These are phyloP conservation scores for Lophium mytilinum DNA, from an alignment of 495 filamentous ascomycete species.

Conservation along the genomic window DNA sequence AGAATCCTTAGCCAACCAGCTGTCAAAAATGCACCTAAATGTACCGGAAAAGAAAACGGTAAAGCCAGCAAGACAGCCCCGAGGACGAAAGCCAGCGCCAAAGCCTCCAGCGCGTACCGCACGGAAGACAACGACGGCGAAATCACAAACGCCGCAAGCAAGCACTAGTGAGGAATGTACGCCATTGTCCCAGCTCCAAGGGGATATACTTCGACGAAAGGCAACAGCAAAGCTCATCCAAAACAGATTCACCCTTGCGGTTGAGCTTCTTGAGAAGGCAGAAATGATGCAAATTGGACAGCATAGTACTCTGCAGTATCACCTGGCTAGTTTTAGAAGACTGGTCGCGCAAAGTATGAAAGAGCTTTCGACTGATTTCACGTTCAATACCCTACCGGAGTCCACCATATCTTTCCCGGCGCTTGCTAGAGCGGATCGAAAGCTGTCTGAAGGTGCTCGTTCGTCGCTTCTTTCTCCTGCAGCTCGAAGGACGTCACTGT, in stretches of 20 bases:
- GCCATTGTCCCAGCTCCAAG: conserved; percentile 5
- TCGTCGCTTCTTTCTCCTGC: neutral
- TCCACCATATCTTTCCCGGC: conserved; percentile 82
- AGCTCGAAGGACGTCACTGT: neutral
- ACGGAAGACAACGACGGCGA: neutral
- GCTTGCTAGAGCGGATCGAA: conserved; percentile 32
- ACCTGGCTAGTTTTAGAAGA: conserved; percentile 31
- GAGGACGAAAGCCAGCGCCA: conserved; percentile 4
- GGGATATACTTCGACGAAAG: conserved; percentile 33
- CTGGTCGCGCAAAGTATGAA: conserved; percentile 53
- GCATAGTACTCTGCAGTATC: conserved; percentile 5
- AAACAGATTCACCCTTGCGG: conserved; percentile 49
- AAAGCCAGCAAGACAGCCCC: neutral
- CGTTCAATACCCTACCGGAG: conserved; percentile 82
- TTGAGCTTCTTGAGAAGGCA: conserved; percentile 36
- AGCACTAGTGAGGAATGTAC: conserved; percentile 13
- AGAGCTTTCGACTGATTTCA: conserved; percentile 66
- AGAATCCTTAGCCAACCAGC: conserved; percentile 3
- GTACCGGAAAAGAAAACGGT: neutral
- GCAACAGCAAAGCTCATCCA: conserved; percentile 47
- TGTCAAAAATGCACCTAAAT: conserved; percentile 5
- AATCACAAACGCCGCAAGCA: neutral
- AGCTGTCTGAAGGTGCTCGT: conserved; percentile 1
- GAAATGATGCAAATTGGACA: conserved; percentile 5
- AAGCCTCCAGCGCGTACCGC: conserved; percentile 4